Percentiles rank a stretch among this genome's conserved stretches.
phyloP scores from a whole-genome alignment of 2,329 filamentous ascomycete species.

The Aureobasidium sp. region DNA sequence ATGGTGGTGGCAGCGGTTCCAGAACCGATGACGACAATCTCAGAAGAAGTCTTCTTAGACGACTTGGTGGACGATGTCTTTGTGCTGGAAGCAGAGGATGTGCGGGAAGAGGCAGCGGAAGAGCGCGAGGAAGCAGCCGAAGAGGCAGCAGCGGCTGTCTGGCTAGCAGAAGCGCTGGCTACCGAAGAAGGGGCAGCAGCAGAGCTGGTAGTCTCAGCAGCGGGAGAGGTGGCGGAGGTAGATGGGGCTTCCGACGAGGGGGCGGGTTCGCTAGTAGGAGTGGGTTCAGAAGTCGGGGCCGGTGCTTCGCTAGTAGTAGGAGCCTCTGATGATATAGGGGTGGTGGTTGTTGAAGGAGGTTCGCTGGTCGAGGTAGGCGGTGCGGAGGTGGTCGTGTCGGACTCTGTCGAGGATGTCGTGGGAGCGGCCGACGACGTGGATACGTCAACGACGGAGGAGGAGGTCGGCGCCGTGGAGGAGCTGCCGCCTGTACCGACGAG shows the following conservation, averaged over 20 bases:
- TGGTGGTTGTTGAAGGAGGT: neutral
- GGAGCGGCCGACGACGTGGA: slow-evolving; percentile 7
- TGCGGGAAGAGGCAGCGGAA: slow-evolving; percentile 10
- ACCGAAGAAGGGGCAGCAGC: neutral
- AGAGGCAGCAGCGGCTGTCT: slow-evolving; percentile 12
- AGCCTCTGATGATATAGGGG: neutral
- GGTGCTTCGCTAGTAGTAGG: slow-evolving; percentile 5
- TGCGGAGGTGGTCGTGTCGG: neutral
- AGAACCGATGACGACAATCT: slow-evolving; percentile 17
- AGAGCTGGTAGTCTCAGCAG: neutral
- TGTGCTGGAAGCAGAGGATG: slow-evolving; percentile 17
- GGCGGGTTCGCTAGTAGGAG: neutral
- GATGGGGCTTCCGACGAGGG: slow-evolving; percentile 8
- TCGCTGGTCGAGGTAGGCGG: neutral
- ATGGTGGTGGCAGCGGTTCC: slow-evolving; percentile 25
- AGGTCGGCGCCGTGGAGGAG: neutral
- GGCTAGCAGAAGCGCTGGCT: slow-evolving; percentile 2
- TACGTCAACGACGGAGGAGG: slow-evolving; percentile 1
- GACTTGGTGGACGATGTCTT: neutral
- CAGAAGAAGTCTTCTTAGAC: slow-evolving; percentile 13
- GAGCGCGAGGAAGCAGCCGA: neutral
- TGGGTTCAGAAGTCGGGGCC: neutral
- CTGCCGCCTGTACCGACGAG: slow-evolving; percentile 22
- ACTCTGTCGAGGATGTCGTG: neutral
- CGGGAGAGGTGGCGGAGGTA: neutral